A percentile compares a stretch with the other conserved stretches of the same genome.
Evolutionary conservation across 1,139 yeast genomes (phyloP).

Genomic region (Blastobotrys malaysiensis): DNA sequence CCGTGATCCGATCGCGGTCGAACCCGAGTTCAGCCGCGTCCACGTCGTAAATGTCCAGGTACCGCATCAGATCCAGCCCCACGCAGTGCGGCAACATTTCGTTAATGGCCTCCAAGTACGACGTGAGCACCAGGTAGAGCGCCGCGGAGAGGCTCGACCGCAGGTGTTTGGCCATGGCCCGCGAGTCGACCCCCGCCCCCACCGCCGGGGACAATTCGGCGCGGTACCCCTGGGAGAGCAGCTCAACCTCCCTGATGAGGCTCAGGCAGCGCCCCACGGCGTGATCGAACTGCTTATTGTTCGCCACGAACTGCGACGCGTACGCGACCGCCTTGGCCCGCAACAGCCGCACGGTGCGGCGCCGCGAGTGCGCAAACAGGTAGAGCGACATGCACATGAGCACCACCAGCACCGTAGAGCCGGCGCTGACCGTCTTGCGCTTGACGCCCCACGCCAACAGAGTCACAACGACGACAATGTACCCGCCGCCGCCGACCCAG

Average conservation of each 20-base stretch:
- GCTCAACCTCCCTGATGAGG: conserved; percentile 36
- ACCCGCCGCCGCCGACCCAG: conserved; percentile 37
- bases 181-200: conserved; percentile 7
- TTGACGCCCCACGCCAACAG: conserved; percentile 29
- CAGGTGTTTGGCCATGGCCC: conserved; percentile 17
- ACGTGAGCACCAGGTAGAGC: conserved; percentile 26
- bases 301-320: conserved; percentile 28
- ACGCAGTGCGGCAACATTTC: conserved; percentile 29
- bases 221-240: conserved; percentile 32
- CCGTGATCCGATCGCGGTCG: conserved; percentile 1
- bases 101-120: conserved; percentile 27
- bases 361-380: conserved; percentile 32
- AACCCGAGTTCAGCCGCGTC: conserved; percentile 15
- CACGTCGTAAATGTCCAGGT: conserved; percentile 40
- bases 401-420: conserved; percentile 22
- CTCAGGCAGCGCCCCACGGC: conserved; percentile 30
- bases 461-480: conserved; percentile 32
- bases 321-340: conserved; percentile 31
- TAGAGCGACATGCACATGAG: conserved; percentile 28
- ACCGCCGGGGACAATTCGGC: conserved; percentile 21
- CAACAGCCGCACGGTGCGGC: conserved; percentile 32
- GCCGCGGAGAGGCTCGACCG: conserved; percentile 31
- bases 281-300: conserved; percentile 31
- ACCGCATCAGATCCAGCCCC: conserved; percentile 36
- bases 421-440: conserved; percentile 6